These are phyloP conservation scores for Mucor circinelloides DNA, from an alignment of 371 early-diverging fungal species.

Conservation along the genomic window DNA sequence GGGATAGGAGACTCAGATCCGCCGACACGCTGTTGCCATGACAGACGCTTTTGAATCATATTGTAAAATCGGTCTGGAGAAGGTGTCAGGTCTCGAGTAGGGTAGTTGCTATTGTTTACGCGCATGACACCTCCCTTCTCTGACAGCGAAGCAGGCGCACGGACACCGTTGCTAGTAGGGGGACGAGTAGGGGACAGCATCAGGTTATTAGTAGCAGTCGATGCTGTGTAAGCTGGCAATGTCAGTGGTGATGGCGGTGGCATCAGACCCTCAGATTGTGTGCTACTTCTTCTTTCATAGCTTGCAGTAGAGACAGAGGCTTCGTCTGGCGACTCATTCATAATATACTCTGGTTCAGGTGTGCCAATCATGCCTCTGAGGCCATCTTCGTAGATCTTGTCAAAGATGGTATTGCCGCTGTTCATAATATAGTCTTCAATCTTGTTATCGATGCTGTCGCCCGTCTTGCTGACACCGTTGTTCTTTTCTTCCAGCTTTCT, in stretches of 20 bases:
- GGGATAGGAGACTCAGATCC: slow-evolving; percentile 48
- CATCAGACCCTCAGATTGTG: slow-evolving; percentile 24
- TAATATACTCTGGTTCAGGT: slow-evolving; percentile 29
- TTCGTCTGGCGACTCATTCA: slow-evolving; percentile 22
- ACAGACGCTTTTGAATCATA: slow-evolving; percentile 49
- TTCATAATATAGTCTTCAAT: slow-evolving; percentile 53
- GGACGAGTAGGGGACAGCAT: slow-evolving; percentile 14
- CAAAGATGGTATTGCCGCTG: slow-evolving; percentile 59
- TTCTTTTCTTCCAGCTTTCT: slow-evolving; percentile 60
- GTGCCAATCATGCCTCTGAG: slow-evolving; percentile 49
- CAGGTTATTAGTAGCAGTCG: background rate
- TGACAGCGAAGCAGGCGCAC: slow-evolving; percentile 21
- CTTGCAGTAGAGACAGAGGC: slow-evolving; percentile 29
- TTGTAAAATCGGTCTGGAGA: slow-evolving; percentile 53
- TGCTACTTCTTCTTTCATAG: slow-evolving; percentile 29
- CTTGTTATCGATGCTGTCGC: slow-evolving; percentile 30
- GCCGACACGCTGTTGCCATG: slow-evolving; percentile 38
- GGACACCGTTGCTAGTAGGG: slow-evolving; percentile 12
- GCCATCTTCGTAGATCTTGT: slow-evolving; percentile 64
- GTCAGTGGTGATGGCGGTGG: slow-evolving; percentile 32
- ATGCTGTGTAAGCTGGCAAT: slow-evolving; percentile 18
- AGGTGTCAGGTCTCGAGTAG: slow-evolving; percentile 29
- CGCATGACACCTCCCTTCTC: slow-evolving; percentile 22
- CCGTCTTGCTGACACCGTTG: slow-evolving; percentile 6
- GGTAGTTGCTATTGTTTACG: slow-evolving; percentile 12